Evolutionary conservation across 257 asterid genomes (phyloP), one percentile per base, ranked within the genome.

Genomic region (Mentha longifolia): DNA sequence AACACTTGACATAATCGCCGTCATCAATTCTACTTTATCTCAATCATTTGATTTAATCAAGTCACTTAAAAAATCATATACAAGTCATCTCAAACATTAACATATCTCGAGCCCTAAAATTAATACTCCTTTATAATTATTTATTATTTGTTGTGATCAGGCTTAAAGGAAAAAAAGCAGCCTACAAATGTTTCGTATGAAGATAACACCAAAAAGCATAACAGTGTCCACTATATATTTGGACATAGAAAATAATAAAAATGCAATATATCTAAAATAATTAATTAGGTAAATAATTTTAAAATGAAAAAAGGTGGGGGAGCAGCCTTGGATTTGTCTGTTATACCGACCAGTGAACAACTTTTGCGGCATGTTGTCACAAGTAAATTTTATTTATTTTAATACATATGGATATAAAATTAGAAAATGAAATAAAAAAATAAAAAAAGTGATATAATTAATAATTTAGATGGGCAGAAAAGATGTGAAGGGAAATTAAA

Each of bases 281-380:
- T 33, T 13, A 20, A 39, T 42, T 13, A 30, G 30, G 9, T 11
- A 30, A 54, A 61, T 60, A 35, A 39, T n/a, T 37, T 12, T 17
- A 17, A 22, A 25, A 70, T 11, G n/a, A 47, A 73, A 47, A 73
- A 65, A 46, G 45, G 74, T 50, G 68, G 67, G n/a, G 76, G 79
- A 72, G 74, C 65, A 68, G 58, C 62, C 69, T 83, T 70, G 70
- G 73, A 75, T 78, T 86, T 84, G 92, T 84, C 92, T 65, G 70
- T 59, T 72, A 69, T 79, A 79, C 84, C 86, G 82, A 83, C 90
- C 87, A 59, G 70, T 51, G 73, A 65, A 78, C 87, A 20, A 73
- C 83, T 78, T 81, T 83, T 76, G 88, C 87, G 82, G 84, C 84
- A 83, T 81, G 80, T 76, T 83, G 88, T 83, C 81, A 75, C 86